phyloP scores from a whole-genome alignment of 2,329 filamentous ascomycete genomes.

The Pochonia chlamydosporia region DNA sequence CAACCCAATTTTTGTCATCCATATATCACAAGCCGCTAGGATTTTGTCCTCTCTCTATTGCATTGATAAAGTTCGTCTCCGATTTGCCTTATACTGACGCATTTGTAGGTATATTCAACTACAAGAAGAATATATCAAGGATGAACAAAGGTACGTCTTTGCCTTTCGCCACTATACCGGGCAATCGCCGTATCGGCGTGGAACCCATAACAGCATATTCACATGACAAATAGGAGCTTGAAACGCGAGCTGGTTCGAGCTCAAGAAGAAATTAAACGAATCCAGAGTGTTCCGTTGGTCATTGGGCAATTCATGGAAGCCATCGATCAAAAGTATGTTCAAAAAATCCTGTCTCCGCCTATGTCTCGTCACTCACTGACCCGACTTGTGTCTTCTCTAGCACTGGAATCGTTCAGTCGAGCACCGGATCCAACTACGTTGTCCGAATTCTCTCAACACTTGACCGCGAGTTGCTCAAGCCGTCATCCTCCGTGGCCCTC shows the following conservation, averaged over 20 bases:
- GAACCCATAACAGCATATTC: conserved; percentile 6
- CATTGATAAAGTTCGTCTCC: conserved; percentile 11
- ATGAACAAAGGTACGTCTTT: conserved; percentile 76
- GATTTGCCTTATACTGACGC: conserved; percentile 14
- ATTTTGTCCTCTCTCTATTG: no score
- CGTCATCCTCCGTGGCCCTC: conserved; percentile 92
- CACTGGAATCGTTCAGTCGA: conserved; percentile 97
- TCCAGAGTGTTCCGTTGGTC: conserved; percentile 94
- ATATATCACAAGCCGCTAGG: no score
- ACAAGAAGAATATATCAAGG: conserved; percentile 99
- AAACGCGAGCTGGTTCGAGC: conserved; percentile 96
- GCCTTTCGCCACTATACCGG: neutral
- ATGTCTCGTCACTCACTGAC: conserved; percentile 1
- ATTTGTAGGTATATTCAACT: conserved; percentile 76
- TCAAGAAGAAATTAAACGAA: conserved; percentile 99
- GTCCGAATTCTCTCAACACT: conserved; percentile 97
- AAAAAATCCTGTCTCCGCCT: conserved; percentile 3
- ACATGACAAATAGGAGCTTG: conserved; percentile 59
- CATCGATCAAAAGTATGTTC: conserved; percentile 89
- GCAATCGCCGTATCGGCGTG: neutral
- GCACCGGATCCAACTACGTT: conserved; percentile 97
- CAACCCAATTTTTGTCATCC: neutral
- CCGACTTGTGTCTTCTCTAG: conserved; percentile 38
- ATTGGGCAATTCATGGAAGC: conserved; percentile 99
- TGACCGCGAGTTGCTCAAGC: conserved; percentile 96